phyloP scores from a whole-genome alignment of 495 filamentous ascomycete species.

The Podospora bellae-mahoneyi region DNA sequence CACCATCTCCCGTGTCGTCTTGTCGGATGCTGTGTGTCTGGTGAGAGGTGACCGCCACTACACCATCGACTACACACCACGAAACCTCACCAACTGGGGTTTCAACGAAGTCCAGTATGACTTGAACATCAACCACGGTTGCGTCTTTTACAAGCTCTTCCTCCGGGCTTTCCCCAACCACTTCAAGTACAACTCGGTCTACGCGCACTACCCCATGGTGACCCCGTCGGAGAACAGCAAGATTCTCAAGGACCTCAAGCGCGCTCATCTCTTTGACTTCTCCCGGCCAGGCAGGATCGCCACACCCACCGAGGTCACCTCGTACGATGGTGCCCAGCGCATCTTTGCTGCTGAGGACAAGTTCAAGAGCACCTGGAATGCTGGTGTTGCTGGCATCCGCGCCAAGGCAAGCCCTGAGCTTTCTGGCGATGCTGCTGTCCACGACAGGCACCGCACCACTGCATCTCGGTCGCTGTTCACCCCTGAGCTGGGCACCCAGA shows the following conservation, averaged over 20 bases:
- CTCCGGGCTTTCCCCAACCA: slow-evolving; percentile 74
- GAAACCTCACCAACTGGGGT: slow-evolving; percentile 80
- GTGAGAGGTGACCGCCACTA: slow-evolving; percentile 87
- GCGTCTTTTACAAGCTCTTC: slow-evolving; percentile 82
- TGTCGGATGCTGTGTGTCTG: slow-evolving; percentile 82
- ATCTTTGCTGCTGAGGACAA: slow-evolving; percentile 59
- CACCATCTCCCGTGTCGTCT: slow-evolving; percentile 76
- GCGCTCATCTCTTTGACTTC: slow-evolving; percentile 69
- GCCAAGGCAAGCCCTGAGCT: slow-evolving; percentile 51
- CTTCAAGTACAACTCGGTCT: slow-evolving; percentile 76
- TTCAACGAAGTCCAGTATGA: slow-evolving; percentile 44
- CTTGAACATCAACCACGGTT: slow-evolving; percentile 69
- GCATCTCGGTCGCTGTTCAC: slow-evolving; percentile 58
- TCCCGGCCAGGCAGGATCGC: slow-evolving; percentile 56
- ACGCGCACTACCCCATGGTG: slow-evolving; percentile 86
- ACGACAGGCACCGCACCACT: slow-evolving; percentile 48
- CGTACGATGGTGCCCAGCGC: slow-evolving; percentile 59
- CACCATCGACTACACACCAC: slow-evolving; percentile 68
- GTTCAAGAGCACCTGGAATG: slow-evolving; percentile 64
- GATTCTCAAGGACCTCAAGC: slow-evolving; percentile 69
- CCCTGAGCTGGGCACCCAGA: slow-evolving; percentile 50
- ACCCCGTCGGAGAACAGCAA: slow-evolving; percentile 63
- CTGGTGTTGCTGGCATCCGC: slow-evolving; percentile 50
- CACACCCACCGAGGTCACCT: slow-evolving; percentile 52
- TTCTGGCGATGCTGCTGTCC: slow-evolving; percentile 49